phyloP scores from a whole-genome alignment of 345 rosid genomes.

The Hypericum androsaemum region DNA sequence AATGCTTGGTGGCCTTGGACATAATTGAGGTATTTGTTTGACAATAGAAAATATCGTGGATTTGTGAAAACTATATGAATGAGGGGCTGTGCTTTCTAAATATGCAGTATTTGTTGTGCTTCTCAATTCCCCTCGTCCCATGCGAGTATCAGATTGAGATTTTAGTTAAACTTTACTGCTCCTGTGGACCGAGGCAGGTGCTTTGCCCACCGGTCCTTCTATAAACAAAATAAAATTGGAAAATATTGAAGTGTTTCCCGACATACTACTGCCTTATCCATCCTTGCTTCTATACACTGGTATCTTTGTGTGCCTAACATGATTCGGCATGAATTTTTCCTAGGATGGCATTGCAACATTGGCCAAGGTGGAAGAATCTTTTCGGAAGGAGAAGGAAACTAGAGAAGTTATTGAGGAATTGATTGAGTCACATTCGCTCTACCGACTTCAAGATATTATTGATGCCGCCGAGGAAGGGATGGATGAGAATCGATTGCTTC shows the following conservation, averaged over 20 bases:
- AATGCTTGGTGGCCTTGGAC: conserved; percentile 69
- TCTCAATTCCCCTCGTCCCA: too few species aligned
- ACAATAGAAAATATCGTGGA: not conserved
- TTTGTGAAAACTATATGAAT: not conserved
- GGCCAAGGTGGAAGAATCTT: conserved; percentile 82
- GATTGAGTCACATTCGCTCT: conserved; percentile 40
- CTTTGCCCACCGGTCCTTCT: too few species aligned
- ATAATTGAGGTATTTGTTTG: conserved; percentile 55
- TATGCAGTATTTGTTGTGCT: too few species aligned
- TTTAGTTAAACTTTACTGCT: too few species aligned
- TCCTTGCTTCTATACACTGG: not conserved
- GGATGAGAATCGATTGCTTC: conserved; percentile 81
- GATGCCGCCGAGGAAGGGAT: conserved; percentile 50
- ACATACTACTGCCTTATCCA: too few species aligned
- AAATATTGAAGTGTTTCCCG: not conserved
- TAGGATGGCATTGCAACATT: conserved; percentile 60
- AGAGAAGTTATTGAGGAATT: conserved; percentile 61
- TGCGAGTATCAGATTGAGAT: too few species aligned
- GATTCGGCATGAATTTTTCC: conserved; percentile 3
- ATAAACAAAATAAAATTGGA: too few species aligned
- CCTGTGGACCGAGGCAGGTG: too few species aligned
- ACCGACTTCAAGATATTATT: conserved; percentile 54
- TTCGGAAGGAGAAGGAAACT: conserved; percentile 48
- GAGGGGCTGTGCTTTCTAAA: too few species aligned
- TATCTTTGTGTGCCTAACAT: conserved; percentile 2